Percentiles rank a stretch among this genome's conserved stretches.
phyloP scores from a whole-genome alignment of 139 green algal species.

The Haematococcus lacustris region DNA sequence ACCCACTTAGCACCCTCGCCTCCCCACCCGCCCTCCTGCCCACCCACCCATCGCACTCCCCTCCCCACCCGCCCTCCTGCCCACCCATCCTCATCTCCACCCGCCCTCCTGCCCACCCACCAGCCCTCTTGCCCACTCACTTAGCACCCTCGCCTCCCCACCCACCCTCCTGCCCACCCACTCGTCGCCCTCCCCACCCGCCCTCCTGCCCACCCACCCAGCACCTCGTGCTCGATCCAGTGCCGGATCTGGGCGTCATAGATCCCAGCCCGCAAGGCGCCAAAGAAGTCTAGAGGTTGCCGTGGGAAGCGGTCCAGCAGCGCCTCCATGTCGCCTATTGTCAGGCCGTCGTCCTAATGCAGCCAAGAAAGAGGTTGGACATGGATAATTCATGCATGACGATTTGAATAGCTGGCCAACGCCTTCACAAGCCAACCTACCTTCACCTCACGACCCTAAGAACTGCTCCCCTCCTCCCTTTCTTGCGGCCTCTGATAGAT shows the following conservation, averaged over 20 bases:
- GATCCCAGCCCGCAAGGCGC: conserved; percentile 54
- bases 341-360: conserved; percentile 76
- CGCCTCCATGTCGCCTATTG: conserved; percentile 52
- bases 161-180: background rate
- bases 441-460: no score
- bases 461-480: no score
- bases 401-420: no score
- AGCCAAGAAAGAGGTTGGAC: no score
- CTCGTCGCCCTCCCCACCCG: background rate
- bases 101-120: background rate
- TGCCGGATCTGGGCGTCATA: conserved; percentile 78
- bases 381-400: no score
- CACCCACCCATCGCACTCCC: background rate
- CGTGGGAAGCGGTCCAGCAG: conserved; percentile 61
- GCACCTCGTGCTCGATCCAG: conserved; percentile 57
- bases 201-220: conserved; percentile 14
- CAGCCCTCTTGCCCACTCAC: background rate
- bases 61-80: background rate
- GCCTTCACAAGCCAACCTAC: no score
- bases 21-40: conserved; percentile 1
- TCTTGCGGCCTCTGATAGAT: no score
- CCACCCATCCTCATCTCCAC: background rate
- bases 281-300: conserved; percentile 87
- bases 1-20: background rate
- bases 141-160: background rate